phyloP scores from a whole-genome alignment of 164 flowering plant species.

The Vitis riparia region DNA sequence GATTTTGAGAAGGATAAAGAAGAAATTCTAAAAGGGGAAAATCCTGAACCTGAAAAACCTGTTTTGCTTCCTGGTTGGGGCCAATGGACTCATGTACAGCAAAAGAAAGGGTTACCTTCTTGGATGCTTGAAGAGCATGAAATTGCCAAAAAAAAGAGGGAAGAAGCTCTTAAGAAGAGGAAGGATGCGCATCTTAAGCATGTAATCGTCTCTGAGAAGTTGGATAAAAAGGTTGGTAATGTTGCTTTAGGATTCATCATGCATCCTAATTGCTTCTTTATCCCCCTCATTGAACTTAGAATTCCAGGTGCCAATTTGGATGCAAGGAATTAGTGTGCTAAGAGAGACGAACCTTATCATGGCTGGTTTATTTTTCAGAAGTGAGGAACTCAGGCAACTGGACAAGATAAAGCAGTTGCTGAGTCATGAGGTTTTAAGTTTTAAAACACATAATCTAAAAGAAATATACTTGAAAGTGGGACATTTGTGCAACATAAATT shows the following conservation, averaged over 20 bases:
- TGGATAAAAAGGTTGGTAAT: slow-evolving; percentile 72
- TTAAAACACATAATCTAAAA: too few species aligned
- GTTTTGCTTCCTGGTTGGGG: slow-evolving; percentile 93
- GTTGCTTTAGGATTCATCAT: background rate
- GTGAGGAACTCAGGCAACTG: background rate
- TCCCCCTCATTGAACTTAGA: background rate
- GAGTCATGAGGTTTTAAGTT: background rate
- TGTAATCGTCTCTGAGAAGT: slow-evolving; percentile 83
- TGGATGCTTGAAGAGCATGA: slow-evolving; percentile 84
- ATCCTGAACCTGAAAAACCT: slow-evolving; percentile 92
- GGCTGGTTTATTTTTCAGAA: background rate
- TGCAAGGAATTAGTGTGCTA: background rate
- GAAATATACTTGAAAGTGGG: too few species aligned
- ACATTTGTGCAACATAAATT: too few species aligned
- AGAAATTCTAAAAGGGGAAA: slow-evolving; percentile 60
- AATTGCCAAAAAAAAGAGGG: slow-evolving; percentile 66
- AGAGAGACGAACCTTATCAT: background rate
- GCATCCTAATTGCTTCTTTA: background rate
- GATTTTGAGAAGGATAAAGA: slow-evolving; percentile 75
- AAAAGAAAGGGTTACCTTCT: slow-evolving; percentile 77
- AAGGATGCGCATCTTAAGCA: slow-evolving; percentile 80
- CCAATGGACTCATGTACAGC: slow-evolving; percentile 78
- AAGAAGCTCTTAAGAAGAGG: slow-evolving; percentile 66
- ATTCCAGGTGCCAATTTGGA: background rate
- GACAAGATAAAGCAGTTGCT: background rate